These are phyloP conservation scores for Fraxinus ornus DNA, from an alignment of 305 asterid genomes.

Conservation along the genomic window DNA sequence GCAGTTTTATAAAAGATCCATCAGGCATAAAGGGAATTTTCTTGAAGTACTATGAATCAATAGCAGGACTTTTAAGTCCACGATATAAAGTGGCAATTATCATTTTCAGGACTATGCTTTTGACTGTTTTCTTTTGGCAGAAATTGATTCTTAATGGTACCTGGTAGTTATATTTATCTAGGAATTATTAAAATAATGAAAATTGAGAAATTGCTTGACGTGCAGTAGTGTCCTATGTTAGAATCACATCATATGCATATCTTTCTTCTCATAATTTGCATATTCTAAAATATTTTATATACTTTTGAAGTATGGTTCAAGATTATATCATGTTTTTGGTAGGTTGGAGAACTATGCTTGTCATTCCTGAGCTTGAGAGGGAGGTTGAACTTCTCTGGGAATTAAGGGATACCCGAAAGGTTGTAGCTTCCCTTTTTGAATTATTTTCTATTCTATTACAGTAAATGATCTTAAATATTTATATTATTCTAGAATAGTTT, in stretches of 20 bases:
- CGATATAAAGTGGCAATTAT: neutral
- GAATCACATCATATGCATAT: neutral
- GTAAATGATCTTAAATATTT: neutral
- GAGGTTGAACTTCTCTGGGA: slow-evolving; percentile 84
- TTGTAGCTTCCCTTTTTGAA: slow-evolving; percentile 4
- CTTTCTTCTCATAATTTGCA: slow-evolving; percentile 5
- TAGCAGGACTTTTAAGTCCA: neutral
- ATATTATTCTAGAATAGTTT: slow-evolving; percentile 3
- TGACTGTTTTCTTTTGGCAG: neutral
- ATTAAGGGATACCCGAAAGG: slow-evolving; percentile 75
- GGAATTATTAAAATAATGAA: neutral
- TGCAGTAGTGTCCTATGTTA: neutral
- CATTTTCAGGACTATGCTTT: neutral
- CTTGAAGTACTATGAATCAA: neutral
- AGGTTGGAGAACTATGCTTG: slow-evolving; percentile 99
- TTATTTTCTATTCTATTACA: neutral
- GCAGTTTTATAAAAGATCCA: neutral
- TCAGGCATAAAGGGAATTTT: neutral
- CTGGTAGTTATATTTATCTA: neutral
- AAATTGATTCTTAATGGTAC: neutral
- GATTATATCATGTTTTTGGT: slow-evolving; percentile 23
- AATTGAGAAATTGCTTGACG: neutral
- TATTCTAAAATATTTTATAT: slow-evolving; percentile 21
- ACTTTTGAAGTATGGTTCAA: slow-evolving; percentile 25
- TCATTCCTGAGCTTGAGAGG: slow-evolving; percentile 98